Evolutionary conservation across 108 stramenopile genomes (phyloP).

Genomic region (Parietichytrium sp.): DNA sequence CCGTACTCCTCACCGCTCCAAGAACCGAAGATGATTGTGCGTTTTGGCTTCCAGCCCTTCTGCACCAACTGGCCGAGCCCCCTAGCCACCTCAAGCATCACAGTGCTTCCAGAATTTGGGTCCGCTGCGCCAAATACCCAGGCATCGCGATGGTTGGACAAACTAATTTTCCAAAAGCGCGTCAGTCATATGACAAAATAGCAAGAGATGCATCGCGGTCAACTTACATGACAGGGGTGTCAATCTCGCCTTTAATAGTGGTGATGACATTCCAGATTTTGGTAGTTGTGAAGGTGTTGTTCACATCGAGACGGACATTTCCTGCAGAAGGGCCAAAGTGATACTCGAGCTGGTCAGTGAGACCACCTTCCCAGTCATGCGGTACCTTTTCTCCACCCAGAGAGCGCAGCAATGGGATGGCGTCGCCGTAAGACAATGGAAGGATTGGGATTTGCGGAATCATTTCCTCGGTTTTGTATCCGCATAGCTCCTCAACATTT

Average conservation of each 20-base stretch:
- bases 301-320: conserved; percentile 40
- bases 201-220: no score
- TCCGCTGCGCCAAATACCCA: conserved; percentile 74
- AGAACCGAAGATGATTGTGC: conserved; percentile 62
- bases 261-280: conserved; percentile 68
- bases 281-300: conserved; percentile 50
- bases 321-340: conserved; percentile 57
- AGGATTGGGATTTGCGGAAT: conserved; percentile 64
- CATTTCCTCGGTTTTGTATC: conserved; percentile 48
- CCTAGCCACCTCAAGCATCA: conserved; percentile 65
- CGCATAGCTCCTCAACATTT: conserved; percentile 46
- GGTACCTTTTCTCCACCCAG: conserved; percentile 56
- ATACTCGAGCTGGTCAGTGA: conserved; percentile 59
- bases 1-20: conserved; percentile 74
- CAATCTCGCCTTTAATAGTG: conserved; percentile 54
- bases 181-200: no score
- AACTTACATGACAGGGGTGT: conserved; percentile 48
- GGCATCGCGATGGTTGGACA: conserved; percentile 73
- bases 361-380: conserved; percentile 53
- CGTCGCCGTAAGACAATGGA: conserved; percentile 67
- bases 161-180: no score
- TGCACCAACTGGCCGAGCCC: conserved; percentile 56
- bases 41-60: conserved; percentile 59
- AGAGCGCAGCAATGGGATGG: conserved; percentile 55
- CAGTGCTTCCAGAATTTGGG: conserved; percentile 67